These are phyloP conservation scores for Ustilago sp. DNA, from an alignment of 1,284 basidiomycete species.

Conservation along the genomic window DNA sequence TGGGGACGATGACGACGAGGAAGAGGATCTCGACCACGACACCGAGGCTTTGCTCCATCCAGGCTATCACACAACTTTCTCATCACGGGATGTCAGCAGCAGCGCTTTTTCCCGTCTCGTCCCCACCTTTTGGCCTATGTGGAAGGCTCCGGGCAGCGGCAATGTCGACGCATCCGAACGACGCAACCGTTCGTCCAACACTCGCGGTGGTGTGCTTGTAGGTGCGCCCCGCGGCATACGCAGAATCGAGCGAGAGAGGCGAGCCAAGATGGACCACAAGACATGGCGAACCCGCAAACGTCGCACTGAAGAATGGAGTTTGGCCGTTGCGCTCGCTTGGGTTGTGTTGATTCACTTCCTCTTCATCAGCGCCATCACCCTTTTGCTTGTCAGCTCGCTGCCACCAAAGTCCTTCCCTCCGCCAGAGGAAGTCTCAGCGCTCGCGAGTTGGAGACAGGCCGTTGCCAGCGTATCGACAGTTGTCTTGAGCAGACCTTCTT, in stretches of 20 bases:
- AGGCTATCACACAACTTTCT: slow-evolving; percentile 10
- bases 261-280: slow-evolving; percentile 28
- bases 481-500: slow-evolving; percentile 44
- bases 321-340: slow-evolving; percentile 81
- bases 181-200: slow-evolving; percentile 2
- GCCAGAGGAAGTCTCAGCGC: slow-evolving; percentile 39
- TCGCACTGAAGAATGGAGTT: slow-evolving; percentile 78
- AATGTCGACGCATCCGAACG: slow-evolving; percentile 7
- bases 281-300: slow-evolving; percentile 38
- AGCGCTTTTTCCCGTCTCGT: slow-evolving; percentile 61
- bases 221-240: slow-evolving; percentile 42
- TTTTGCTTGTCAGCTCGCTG: slow-evolving; percentile 36
- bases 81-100: slow-evolving; percentile 49
- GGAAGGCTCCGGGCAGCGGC: slow-evolving; percentile 56
- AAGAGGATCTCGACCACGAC: slow-evolving; percentile 25
- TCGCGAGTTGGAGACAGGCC: slow-evolving; percentile 25
- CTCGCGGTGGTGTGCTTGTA: slow-evolving; percentile 21
- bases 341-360: slow-evolving; percentile 78
- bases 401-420: slow-evolving; percentile 37
- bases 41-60: slow-evolving; percentile 22
- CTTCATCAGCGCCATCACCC: slow-evolving; percentile 34
- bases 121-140: slow-evolving; percentile 65
- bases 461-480: slow-evolving; percentile 10
- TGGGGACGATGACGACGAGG: slow-evolving; percentile 24
- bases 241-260: slow-evolving; percentile 38